These are phyloP conservation scores for Fraxinus baroniana DNA, from an alignment of 305 asterid species.

Conservation along the genomic window DNA sequence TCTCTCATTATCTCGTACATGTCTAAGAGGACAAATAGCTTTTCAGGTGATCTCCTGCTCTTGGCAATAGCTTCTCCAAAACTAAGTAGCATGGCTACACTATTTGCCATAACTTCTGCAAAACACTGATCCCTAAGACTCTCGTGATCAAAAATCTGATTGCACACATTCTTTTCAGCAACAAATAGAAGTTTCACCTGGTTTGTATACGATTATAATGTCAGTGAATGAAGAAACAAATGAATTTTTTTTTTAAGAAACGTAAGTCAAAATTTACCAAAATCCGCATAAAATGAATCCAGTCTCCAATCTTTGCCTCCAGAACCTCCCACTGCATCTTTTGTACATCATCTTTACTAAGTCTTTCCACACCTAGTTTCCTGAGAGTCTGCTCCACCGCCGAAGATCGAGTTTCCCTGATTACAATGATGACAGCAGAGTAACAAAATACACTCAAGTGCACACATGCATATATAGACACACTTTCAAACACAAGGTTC, in stretches of 20 bases:
- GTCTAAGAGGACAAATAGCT: conserved; percentile 89
- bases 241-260: background rate
- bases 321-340: conserved; percentile 97
- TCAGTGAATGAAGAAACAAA: conserved; percentile 14
- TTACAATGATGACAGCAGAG: conserved; percentile 21
- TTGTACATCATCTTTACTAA: conserved; percentile 91
- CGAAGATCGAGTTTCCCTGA: conserved; percentile 71
- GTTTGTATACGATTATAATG: conserved; percentile 15
- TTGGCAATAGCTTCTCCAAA: conserved; percentile 94
- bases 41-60: conserved; percentile 96
- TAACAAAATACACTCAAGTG: conserved; percentile 9
- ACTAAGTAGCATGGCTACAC: conserved; percentile 75
- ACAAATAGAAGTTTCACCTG: conserved; percentile 89
- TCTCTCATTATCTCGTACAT: conserved; percentile 98
- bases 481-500: background rate
- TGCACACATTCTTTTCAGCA: conserved; percentile 81
- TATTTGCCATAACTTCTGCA: conserved; percentile 68
- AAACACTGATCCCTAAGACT: conserved; percentile 79
- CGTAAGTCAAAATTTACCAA: conserved; percentile 49
- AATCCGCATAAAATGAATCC: conserved; percentile 88
- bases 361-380: conserved; percentile 87
- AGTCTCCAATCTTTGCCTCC: conserved; percentile 90
- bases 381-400: conserved; percentile 77
- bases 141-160: conserved; percentile 62
- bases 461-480: background rate